Evolutionary conservation across 2,329 filamentous ascomycete genomes (phyloP).

Genomic region (Sclerotinia trifoliorum): DNA sequence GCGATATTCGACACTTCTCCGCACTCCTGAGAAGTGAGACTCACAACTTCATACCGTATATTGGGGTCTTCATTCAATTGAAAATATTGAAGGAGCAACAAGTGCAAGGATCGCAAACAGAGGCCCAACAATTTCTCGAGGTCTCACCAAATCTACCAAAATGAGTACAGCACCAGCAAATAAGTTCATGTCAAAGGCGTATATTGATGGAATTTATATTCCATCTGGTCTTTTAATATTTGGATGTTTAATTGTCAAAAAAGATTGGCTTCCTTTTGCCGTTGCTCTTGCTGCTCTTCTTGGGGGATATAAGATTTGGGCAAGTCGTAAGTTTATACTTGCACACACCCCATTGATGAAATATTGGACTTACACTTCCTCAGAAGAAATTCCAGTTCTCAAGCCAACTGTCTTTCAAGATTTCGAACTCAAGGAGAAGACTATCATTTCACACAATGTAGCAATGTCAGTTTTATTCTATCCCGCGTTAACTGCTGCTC

Average conservation of each 20-base stretch:
- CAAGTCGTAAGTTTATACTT: slow-evolving; percentile 58
- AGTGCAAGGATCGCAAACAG: slow-evolving; percentile 5
- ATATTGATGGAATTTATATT: slow-evolving; percentile 78
- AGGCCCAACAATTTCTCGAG: slow-evolving; percentile 28
- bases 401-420: slow-evolving; percentile 87
- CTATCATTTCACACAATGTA: slow-evolving; percentile 93
- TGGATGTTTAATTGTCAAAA: slow-evolving; percentile 75
- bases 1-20: background rate
- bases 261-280: slow-evolving; percentile 72
- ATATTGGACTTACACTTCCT: slow-evolving; percentile 23
- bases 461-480: slow-evolving; percentile 65
- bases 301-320: slow-evolving; percentile 69
- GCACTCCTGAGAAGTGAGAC: background rate
- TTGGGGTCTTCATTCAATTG: background rate
- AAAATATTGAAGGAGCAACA: background rate
- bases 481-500: background rate
- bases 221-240: slow-evolving; percentile 76
- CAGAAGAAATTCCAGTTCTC: slow-evolving; percentile 77
- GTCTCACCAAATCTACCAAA: slow-evolving; percentile 22
- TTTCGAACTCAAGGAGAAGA: slow-evolving; percentile 93
- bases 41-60: background rate
- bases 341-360: no score
- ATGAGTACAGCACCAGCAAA: slow-evolving; percentile 23
- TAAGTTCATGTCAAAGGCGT: slow-evolving; percentile 52
- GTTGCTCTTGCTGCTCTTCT: slow-evolving; percentile 63